These are phyloP conservation scores for Biscogniauxia marginata DNA, from an alignment of 2,329 filamentous ascomycete genomes.

Conservation along the genomic window DNA sequence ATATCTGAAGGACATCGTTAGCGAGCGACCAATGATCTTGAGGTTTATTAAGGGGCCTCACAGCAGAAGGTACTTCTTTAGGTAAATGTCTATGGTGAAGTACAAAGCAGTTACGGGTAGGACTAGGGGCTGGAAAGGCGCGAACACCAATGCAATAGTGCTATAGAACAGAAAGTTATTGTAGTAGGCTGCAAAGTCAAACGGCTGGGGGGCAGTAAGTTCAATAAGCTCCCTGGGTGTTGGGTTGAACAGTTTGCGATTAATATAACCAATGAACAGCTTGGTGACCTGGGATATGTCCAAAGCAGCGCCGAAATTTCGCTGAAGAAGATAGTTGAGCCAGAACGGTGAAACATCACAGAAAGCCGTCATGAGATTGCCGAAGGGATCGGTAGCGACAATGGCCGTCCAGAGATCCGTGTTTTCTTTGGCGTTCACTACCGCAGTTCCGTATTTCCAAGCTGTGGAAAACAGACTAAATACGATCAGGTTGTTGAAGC, in stretches of 20 bases:
- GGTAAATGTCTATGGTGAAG: slow-evolving; percentile 77
- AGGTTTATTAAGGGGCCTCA: slow-evolving; percentile 1
- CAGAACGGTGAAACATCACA: slow-evolving; percentile 23
- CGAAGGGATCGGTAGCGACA: slow-evolving; percentile 53
- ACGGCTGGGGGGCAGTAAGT: slow-evolving; percentile 81
- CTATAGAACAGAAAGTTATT: slow-evolving; percentile 95
- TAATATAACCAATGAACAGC: slow-evolving; percentile 75
- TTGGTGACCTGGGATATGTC: slow-evolving; percentile 83
- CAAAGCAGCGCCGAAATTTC: slow-evolving; percentile 85
- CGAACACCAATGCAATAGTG: slow-evolving; percentile 81
- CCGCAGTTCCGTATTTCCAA: slow-evolving; percentile 62
- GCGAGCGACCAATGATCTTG: not conserved
- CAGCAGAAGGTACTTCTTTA: slow-evolving; percentile 91
- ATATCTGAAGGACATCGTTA: slow-evolving; percentile 45
- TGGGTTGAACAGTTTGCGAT: slow-evolving; percentile 76
- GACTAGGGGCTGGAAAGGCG: slow-evolving; percentile 79
- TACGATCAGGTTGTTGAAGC: slow-evolving; percentile 91
- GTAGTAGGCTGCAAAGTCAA: slow-evolving; percentile 93
- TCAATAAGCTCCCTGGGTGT: slow-evolving; percentile 89
- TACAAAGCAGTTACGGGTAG: slow-evolving; percentile 83
- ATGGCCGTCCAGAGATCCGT: slow-evolving; percentile 70
- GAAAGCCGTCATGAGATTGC: slow-evolving; percentile 19
- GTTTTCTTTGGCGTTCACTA: slow-evolving; percentile 57
- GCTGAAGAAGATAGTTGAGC: slow-evolving; percentile 56
- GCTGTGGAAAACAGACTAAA: slow-evolving; percentile 71